A percentile compares a stretch with the other conserved stretches of the same genome.
phyloP scores from a whole-genome alignment of 345 rosid species.

The Arabis hirsuta region DNA sequence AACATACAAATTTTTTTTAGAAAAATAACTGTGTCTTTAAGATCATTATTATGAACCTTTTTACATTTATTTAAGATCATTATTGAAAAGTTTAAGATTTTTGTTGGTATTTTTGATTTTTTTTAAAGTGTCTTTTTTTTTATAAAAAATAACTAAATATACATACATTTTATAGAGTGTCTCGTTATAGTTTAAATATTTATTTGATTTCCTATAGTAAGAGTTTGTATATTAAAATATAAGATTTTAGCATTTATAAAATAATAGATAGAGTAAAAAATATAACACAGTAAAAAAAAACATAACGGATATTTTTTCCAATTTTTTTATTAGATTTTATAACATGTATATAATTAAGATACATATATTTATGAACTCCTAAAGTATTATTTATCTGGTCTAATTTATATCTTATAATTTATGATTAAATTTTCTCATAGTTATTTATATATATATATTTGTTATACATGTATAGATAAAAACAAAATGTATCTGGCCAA shows the following conservation, averaged over 20 bases:
- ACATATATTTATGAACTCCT: neutral
- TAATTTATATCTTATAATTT: neutral
- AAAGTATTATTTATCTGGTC: neutral
- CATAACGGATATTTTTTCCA: neutral
- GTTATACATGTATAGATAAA: slow-evolving; percentile 9
- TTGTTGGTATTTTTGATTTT: neutral
- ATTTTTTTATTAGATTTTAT: neutral
- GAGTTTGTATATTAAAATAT: neutral
- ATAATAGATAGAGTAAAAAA: neutral
- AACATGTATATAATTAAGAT: neutral
- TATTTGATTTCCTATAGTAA: neutral
- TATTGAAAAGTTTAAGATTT: neutral
- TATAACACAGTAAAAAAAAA: neutral
- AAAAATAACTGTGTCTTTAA: neutral
- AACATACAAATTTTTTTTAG: neutral
- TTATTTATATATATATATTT: neutral
- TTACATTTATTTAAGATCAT: neutral
- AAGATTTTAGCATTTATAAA: neutral
- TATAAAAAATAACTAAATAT: neutral
- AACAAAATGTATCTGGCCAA: neutral
- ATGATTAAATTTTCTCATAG: neutral
- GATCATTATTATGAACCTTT: neutral
- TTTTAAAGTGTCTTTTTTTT: neutral
- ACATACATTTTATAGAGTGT: neutral
- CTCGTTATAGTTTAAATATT: neutral